A percentile compares a stretch with the other conserved stretches of the same genome.
Evolutionary conservation across 257 asterid species (phyloP).

Genomic region (Nicotiana otophora): DNA sequence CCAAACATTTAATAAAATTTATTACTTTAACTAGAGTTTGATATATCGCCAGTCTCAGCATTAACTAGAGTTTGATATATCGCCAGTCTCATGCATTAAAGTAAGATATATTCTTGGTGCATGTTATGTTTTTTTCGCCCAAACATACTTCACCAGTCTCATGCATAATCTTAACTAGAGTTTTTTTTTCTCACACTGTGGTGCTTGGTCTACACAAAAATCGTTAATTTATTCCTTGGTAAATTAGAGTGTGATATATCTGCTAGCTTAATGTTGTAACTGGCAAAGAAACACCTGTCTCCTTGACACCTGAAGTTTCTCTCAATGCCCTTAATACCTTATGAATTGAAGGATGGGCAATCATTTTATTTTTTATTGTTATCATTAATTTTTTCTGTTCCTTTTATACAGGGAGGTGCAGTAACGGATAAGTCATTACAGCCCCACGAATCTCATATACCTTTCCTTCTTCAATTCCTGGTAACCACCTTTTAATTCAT

Average conservation of each 20-base stretch:
- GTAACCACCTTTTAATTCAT: slow-evolving; percentile 32
- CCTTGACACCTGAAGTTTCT: background rate
- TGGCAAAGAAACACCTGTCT: background rate
- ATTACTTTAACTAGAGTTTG: background rate
- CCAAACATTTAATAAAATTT: too few relatives aligned
- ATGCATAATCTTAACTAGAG: background rate
- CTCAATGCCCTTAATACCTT: background rate
- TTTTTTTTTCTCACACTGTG: background rate
- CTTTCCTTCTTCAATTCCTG: slow-evolving; percentile 91
- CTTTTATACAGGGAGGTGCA: slow-evolving; percentile 67
- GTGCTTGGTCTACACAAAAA: background rate
- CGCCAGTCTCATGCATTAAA: background rate
- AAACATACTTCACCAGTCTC: background rate
- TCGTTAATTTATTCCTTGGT: background rate
- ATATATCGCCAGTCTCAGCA: background rate
- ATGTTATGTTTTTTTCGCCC: too few relatives aligned
- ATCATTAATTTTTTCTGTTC: background rate
- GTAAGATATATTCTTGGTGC: too few relatives aligned
- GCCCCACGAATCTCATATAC: slow-evolving; percentile 95
- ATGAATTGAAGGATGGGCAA: background rate
- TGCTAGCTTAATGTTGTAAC: background rate
- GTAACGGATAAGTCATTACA: slow-evolving; percentile 58
- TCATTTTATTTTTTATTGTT: background rate
- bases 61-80: background rate
- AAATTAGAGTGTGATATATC: background rate